Evolutionary conservation across 441 rosid species (phyloP), one percentile per base, ranked within the genome.

Genomic region (Pelargonium cotyledonis): DNA sequence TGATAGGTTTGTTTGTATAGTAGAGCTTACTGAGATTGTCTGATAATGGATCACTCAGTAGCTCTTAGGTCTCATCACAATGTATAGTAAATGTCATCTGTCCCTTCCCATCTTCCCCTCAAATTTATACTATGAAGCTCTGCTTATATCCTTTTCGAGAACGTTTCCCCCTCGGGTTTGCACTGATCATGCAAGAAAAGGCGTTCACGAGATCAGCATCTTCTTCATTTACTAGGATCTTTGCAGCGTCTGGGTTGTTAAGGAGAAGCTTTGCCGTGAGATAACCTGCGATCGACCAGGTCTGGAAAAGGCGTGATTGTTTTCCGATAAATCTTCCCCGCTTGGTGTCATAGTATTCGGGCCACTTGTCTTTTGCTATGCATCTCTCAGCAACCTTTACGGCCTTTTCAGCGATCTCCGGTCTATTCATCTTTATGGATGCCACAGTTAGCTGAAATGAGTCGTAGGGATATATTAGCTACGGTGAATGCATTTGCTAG

Each of bases 271-370:
- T 88, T 29, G 89, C 84, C 73, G 85, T 86, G 0, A 88, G 90
- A 77, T 82, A 85, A 14, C 89, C 89, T 0, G 89, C 87, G 12
- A 88, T 85, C 8, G 90, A 84, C 92, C 90, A 88, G 11, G 90
- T 88, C 75, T 88, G 90, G 81, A 68, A 84, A 47, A 86, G 80
- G n/a, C 44, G 80, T 19, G 90, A 80, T 71, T 88, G 88, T 73
- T 86, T 88, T 21, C 92, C 88, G 0, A 85, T 84, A 70, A 84
- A 84, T 79, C 84, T 80, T 66, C 80, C 89, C 65, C 79, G 78
- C 76, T 86, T 85, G 23, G 89, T 85, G 66, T 88, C 91, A 29
- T 85, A 85, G 74, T 86, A 88, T 68, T 88, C 94, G 0, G 94
- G 89, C 90, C 94, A 88, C 55, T 84, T 81, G 80, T 88, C 91